A percentile compares a stretch with the other conserved stretches of the same genome.
Conservation (phyloP, 306 rosid species). For the Cajanus cajan region DNA sequence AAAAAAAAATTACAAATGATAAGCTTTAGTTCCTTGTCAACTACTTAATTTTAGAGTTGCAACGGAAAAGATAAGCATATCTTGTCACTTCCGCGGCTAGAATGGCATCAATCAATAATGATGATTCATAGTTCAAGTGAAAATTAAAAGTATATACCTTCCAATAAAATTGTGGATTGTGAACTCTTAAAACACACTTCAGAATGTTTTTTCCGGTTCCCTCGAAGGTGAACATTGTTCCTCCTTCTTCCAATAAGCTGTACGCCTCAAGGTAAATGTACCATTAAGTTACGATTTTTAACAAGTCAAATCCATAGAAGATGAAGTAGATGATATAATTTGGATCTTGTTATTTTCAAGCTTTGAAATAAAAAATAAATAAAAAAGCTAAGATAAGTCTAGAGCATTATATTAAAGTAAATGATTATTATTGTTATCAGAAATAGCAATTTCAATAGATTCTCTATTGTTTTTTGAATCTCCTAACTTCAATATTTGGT, state of each 20-base stretch:
- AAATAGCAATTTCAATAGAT: not conserved
- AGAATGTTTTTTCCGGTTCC: slow-evolving; percentile 50
- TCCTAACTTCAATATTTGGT: slow-evolving; percentile 1
- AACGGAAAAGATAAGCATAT: not conserved
- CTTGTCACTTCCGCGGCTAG: not conserved
- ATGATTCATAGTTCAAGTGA: not conserved
- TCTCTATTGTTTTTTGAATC: not conserved
- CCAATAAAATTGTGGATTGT: slow-evolving; percentile 89
- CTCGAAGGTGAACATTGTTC: slow-evolving; percentile 75
- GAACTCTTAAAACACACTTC: slow-evolving; percentile 58
- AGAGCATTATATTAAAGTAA: not conserved
- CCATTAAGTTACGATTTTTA: not conserved
- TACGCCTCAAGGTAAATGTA: slow-evolving; percentile 25
- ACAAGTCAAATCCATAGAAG: not conserved
- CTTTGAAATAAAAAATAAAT: slow-evolving; percentile 15
- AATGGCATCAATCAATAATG: not conserved
- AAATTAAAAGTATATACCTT: slow-evolving; percentile 51
- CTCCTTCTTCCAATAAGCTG: slow-evolving; percentile 91
- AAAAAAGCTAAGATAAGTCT: not conserved
- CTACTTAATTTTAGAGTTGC: not conserved
- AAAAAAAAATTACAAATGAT: slow-evolving; percentile 17
- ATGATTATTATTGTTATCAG: not conserved
- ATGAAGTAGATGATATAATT: not conserved
- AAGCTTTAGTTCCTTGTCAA: not conserved
- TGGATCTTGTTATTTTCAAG: not conserved